Evolutionary conservation across 2,329 filamentous ascomycete species (phyloP), one percentile per base, ranked within the genome.

Genomic region (Neofusicoccum laricinum): DNA sequence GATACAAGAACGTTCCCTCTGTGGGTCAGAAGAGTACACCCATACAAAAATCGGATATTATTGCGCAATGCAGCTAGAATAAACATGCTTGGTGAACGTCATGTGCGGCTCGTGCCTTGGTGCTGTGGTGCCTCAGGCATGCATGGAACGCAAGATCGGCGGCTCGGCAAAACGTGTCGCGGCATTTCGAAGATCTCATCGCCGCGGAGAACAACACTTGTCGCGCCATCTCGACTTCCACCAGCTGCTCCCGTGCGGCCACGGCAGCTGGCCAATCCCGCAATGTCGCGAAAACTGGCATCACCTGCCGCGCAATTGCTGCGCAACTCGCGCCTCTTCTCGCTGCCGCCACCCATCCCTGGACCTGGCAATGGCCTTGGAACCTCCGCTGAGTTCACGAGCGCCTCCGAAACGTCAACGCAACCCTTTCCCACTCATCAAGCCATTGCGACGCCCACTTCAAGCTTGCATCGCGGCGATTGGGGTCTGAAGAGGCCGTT

Each of bases 401-500:
- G 79, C 67, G 77, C 81, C 67, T 93, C 90, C 15, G 82, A 88
- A 62, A 88, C 87, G 21, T 88, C 90, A 48, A 98, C 94, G 14
- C 83, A 86, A 66, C 85, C 87, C 34, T 90, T 90, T 77, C 94
- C 94, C n/a, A 92, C 88, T 61, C 86, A 90, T 75, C 91, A 95
- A 74, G 86, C 93, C 67, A 90, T 98, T 73, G 88, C 89, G 14
- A 93, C 92, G 0, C 89, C 92, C 5, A 80, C 84, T 49, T 84
- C 87, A 17, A 93, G 93, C 7, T 84, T 92, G 25, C 81, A 83
- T 45, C 86, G 86, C 72, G 94, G 94, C 40, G 94, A 98, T 73
- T 98, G 94, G 93, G 94, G 94, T 14, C 81, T 97, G 71, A 98
- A 98, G 80, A 84, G 94, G 63, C 84, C 92, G 1, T 82, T 98